Percentiles rank a stretch among this genome's conserved stretches.
These are phyloP conservation scores for Phytophthora boehmeriae DNA, from an alignment of 352 stramenopile genomes.

Conservation along the genomic window DNA sequence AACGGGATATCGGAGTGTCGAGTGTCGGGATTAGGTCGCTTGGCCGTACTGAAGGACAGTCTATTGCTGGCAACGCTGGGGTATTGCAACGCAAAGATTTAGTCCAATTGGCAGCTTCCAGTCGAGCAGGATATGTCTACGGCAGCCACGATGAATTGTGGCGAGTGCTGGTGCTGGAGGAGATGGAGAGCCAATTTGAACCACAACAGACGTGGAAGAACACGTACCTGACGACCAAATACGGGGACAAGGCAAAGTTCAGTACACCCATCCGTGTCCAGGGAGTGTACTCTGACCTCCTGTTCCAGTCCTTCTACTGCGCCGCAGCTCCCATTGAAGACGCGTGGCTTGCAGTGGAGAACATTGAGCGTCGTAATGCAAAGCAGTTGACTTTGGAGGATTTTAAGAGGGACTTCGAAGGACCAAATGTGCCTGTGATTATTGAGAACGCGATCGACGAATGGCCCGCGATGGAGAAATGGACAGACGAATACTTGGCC, in stretches of 20 bases:
- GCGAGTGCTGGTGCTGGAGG: conserved; percentile 75
- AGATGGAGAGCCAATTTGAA: conserved; percentile 71
- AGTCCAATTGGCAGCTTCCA: conserved; percentile 45
- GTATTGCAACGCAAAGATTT: conserved; percentile 64
- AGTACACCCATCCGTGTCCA: conserved; percentile 46
- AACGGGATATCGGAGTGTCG: conserved; percentile 74
- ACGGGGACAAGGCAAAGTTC: conserved; percentile 19
- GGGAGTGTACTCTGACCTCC: conserved; percentile 87
- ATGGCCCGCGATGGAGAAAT: conserved; percentile 74
- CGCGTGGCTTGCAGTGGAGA: conserved; percentile 75
- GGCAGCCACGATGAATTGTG: conserved; percentile 83
- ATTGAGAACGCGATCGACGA: conserved; percentile 71
- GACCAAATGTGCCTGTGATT: conserved; percentile 78
- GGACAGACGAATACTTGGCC: conserved; percentile 76
- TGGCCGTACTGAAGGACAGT: conserved; percentile 65
- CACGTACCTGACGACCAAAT: conserved; percentile 72
- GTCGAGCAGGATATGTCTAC: conserved; percentile 75
- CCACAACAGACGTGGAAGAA: conserved; percentile 64
- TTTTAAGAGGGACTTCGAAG: conserved; percentile 80
- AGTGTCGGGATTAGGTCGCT: conserved; percentile 50
- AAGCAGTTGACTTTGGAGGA: conserved; percentile 49
- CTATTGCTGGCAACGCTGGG: conserved; percentile 69
- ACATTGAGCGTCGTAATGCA: conserved; percentile 68
- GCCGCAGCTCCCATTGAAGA: conserved; percentile 59
- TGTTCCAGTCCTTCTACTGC: conserved; percentile 90